A percentile compares a stretch with the other conserved stretches of the same genome.
Conservation (phyloP, 2,329 filamentous ascomycete genomes). For the Zymoseptoria ardabiliae region DNA sequence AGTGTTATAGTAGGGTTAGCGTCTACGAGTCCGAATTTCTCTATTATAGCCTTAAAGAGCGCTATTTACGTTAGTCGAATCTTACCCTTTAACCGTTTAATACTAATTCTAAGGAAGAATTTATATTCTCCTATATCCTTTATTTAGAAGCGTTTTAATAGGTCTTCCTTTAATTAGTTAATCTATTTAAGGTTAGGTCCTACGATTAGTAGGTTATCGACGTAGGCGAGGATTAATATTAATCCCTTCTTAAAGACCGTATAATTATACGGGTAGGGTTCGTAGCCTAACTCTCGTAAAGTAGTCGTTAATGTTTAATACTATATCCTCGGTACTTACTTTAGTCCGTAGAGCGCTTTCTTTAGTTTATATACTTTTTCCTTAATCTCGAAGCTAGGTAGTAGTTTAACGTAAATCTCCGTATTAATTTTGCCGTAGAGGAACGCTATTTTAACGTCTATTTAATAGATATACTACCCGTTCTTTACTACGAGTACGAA, state of each 20-base stretch:
- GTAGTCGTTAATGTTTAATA: not conserved
- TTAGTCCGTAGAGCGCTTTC: constrained; percentile 1
- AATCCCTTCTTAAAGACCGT: not conserved
- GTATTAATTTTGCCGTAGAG: not conserved
- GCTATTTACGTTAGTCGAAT: not conserved
- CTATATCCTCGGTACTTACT: constrained; percentile 2
- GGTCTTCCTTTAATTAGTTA: not conserved
- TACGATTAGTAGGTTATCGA: not conserved
- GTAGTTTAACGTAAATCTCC: not conserved
- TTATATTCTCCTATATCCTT: constrained; percentile 1
- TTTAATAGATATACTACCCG: not conserved
- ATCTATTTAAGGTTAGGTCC: not conserved
- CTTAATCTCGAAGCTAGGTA: not conserved
- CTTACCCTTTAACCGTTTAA: not conserved
- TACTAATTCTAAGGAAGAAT: not conserved
- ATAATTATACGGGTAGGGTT: not conserved
- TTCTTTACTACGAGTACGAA: not conserved
- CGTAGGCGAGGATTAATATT: not conserved
- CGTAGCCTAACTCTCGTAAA: not conserved
- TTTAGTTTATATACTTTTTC: not conserved
- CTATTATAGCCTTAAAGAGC: not conserved
- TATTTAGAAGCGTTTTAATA: not conserved
- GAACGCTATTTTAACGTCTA: not conserved
- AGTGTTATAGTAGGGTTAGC: not conserved
- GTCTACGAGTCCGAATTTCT: not conserved